Percentiles rank a stretch among this genome's conserved stretches.
phyloP scores from a whole-genome alignment of 2,329 filamentous ascomycete genomes.

The Diaporthe velutina region DNA sequence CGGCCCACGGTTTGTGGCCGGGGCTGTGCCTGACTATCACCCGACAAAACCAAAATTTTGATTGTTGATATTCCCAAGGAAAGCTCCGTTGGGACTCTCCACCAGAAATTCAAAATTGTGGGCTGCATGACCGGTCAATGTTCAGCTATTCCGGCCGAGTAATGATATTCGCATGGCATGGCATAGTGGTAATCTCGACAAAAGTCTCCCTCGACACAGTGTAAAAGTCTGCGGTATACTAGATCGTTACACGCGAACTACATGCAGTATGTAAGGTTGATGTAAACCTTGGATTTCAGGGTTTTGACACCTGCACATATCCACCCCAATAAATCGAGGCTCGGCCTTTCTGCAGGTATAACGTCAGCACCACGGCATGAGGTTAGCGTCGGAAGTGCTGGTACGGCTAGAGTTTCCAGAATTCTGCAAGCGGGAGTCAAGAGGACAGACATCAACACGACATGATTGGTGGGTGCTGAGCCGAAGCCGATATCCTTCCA shows the following conservation, averaged over 20 bases:
- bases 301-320: background rate
- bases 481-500: background rate
- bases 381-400: background rate
- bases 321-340: background rate
- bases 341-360: conserved; percentile 12
- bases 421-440: background rate
- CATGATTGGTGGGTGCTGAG: background rate
- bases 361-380: background rate
- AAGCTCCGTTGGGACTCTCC: conserved; percentile 12
- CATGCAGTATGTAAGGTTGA: background rate
- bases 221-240: background rate
- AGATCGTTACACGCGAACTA: background rate
- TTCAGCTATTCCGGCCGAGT: background rate
- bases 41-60: background rate
- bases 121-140: conserved; percentile 18
- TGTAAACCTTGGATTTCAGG: conserved; percentile 3
- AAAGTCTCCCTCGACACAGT: background rate
- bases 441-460: background rate
- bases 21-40: conserved; percentile 22
- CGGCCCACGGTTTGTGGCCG: background rate
- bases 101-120: background rate
- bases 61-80: background rate
- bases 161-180: background rate
- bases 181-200: background rate
- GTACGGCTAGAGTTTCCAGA: background rate